Percentiles rank a stretch among this genome's conserved stretches.
phyloP scores from a whole-genome alignment of 2,329 filamentous ascomycete species.

The Chlorencoelia australis region DNA sequence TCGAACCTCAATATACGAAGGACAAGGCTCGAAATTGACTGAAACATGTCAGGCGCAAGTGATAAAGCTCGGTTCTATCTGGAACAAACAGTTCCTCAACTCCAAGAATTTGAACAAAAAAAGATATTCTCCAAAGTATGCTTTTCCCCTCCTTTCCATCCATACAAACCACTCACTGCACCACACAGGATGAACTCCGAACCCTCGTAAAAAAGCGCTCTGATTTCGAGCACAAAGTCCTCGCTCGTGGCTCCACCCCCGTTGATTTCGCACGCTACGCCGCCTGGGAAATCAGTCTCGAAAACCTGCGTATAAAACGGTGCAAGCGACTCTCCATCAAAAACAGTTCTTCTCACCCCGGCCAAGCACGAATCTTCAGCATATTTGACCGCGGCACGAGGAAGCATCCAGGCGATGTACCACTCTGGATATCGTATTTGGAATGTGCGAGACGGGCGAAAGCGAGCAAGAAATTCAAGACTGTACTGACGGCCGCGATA shows the following conservation, averaged over 20 bases:
- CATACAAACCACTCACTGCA: not conserved
- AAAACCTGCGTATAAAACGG: slow-evolving; percentile 71
- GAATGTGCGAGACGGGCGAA: slow-evolving; percentile 64
- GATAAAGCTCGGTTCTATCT: slow-evolving; percentile 95
- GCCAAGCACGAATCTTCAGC: slow-evolving; percentile 76
- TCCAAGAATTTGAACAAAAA: slow-evolving; percentile 86
- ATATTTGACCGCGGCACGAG: slow-evolving; percentile 79
- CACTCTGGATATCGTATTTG: slow-evolving; percentile 85
- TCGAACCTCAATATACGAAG: too few relatives aligned
- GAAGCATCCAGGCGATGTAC: slow-evolving; percentile 72
- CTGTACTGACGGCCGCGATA: slow-evolving; percentile 57
- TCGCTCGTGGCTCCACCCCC: slow-evolving; percentile 67
- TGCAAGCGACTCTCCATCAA: slow-evolving; percentile 72
- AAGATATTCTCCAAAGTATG: slow-evolving; percentile 73
- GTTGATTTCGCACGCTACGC: slow-evolving; percentile 79
- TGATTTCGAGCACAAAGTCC: slow-evolving; percentile 84
- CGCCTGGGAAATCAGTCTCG: slow-evolving; percentile 58
- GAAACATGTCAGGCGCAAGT: slow-evolving; percentile 79
- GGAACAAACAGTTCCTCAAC: slow-evolving; percentile 82
- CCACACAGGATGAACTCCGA: slow-evolving; percentile 68
- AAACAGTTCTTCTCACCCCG: slow-evolving; percentile 52
- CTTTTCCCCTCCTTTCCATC: slow-evolving; percentile 7
- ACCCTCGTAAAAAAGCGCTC: slow-evolving; percentile 84
- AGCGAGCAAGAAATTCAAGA: slow-evolving; percentile 55
- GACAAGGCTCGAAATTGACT: too few relatives aligned